Conservation (phyloP, 2,329 filamentous ascomycete species). For the Endothia cerciana region DNA sequence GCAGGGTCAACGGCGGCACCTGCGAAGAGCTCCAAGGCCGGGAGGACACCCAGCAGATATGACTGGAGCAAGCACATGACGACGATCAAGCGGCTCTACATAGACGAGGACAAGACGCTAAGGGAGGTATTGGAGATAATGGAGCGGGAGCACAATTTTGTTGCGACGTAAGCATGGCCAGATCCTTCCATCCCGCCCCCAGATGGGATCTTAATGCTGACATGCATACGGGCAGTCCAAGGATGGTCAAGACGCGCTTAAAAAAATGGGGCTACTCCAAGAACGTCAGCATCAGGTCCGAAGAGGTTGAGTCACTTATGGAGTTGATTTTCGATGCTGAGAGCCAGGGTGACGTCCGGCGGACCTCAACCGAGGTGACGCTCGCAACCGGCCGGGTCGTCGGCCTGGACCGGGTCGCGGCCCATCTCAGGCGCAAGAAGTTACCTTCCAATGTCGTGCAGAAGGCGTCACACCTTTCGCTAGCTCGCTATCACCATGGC, state of each 20-base stretch:
- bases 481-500: conserved; percentile 9
- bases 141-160: conserved; percentile 30
- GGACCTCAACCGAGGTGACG: conserved; percentile 24
- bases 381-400: conserved; percentile 27
- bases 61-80: conserved; percentile 32
- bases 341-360: conserved; percentile 23
- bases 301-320: conserved; percentile 27
- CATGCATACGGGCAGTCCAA: conserved; percentile 11
- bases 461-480: conserved; percentile 5
- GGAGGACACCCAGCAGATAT: conserved; percentile 28
- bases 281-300: conserved; percentile 29
- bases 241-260: conserved; percentile 30
- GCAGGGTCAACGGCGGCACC: background rate
- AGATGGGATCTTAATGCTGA: conserved; percentile 15
- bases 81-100: conserved; percentile 31
- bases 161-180: conserved; percentile 30
- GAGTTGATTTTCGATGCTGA: conserved; percentile 27
- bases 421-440: conserved; percentile 27
- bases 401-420: conserved; percentile 26
- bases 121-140: conserved; percentile 32
- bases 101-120: conserved; percentile 31
- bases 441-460: conserved; percentile 19
- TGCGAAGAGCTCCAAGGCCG: conserved; percentile 16
- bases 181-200: background rate
- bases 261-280: conserved; percentile 31